A percentile compares a stretch with the other conserved stretches of the same genome.
Conservation (phyloP, 306 rosid species). For the Acacia confusa region DNA sequence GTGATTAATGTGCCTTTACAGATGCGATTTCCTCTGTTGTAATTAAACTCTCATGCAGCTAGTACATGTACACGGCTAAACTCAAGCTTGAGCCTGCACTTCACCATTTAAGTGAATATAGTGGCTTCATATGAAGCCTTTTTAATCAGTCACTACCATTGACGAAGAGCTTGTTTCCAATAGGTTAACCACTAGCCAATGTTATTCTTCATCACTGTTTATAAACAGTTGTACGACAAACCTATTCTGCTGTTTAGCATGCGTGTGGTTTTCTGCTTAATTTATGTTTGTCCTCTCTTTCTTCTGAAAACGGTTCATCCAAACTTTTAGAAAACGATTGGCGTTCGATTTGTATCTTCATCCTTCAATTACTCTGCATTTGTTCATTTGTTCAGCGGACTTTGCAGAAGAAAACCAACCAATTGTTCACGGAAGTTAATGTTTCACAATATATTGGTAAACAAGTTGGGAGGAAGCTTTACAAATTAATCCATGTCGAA, state of each 20-base stretch:
- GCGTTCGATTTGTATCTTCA: background rate
- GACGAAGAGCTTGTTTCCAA: conserved; percentile 4
- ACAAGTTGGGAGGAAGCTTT: background rate
- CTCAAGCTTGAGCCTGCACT: background rate
- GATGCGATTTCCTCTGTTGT: background rate
- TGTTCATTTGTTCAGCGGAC: background rate
- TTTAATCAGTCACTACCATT: background rate
- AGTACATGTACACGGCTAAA: background rate
- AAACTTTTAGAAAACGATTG: background rate
- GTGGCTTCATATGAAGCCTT: background rate
- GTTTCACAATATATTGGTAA: conserved; percentile 4
- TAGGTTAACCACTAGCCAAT: background rate
- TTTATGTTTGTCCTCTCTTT: conserved; percentile 5
- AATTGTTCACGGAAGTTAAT: background rate
- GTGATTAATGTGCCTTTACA: background rate
- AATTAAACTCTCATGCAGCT: background rate
- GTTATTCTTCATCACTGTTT: background rate
- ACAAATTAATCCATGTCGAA: background rate
- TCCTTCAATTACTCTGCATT: conserved; percentile 8
- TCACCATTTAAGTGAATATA: background rate
- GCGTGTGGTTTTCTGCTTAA: background rate
- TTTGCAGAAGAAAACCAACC: background rate
- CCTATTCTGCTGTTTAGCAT: background rate
- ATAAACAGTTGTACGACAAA: background rate
- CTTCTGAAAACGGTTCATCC: background rate